phyloP scores from a whole-genome alignment of 78 protist species.

The Dictyostelium purpureum region DNA sequence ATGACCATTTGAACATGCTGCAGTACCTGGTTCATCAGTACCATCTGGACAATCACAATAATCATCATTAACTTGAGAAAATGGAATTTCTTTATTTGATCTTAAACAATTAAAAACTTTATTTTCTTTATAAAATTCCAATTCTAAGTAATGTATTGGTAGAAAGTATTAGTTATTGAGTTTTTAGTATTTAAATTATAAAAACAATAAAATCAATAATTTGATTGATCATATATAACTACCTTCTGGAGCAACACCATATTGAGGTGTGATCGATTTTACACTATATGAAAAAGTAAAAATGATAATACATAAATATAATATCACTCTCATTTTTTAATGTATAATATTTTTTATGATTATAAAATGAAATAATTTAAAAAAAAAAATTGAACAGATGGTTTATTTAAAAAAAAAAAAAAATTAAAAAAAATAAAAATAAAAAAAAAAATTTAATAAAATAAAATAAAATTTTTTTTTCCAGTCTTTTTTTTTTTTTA shows the following conservation, averaged over 20 bases:
- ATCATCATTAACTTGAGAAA: constrained; percentile 88
- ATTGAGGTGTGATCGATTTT: background rate
- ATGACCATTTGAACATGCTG: constrained; percentile 71
- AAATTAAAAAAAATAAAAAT: too few relatives aligned
- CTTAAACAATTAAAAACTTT: constrained; percentile 26
- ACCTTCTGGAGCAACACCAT: constrained; percentile 53
- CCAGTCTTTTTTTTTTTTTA: too few relatives aligned
- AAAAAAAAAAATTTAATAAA: too few relatives aligned
- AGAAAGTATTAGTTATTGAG: background rate
- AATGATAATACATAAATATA: too few relatives aligned
- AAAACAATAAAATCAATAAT: background rate
- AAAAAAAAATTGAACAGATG: too few relatives aligned
- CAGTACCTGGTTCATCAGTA: constrained; percentile 91
- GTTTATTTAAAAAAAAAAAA: too few relatives aligned
- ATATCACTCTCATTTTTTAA: too few relatives aligned
- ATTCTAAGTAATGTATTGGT: background rate
- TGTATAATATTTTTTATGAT: too few relatives aligned
- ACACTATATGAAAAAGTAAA: too few relatives aligned
- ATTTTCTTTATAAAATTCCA: constrained; percentile 36
- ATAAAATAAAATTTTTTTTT: too few relatives aligned
- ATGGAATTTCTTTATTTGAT: constrained; percentile 36
- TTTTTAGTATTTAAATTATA: background rate
- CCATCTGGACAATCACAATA: constrained; percentile 95
- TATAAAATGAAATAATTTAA: too few relatives aligned
- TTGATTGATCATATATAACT: background rate